Percentiles rank a stretch among this genome's conserved stretches.
Conservation (phyloP, 306 rosid genomes). For the Vachellia collinsii region DNA sequence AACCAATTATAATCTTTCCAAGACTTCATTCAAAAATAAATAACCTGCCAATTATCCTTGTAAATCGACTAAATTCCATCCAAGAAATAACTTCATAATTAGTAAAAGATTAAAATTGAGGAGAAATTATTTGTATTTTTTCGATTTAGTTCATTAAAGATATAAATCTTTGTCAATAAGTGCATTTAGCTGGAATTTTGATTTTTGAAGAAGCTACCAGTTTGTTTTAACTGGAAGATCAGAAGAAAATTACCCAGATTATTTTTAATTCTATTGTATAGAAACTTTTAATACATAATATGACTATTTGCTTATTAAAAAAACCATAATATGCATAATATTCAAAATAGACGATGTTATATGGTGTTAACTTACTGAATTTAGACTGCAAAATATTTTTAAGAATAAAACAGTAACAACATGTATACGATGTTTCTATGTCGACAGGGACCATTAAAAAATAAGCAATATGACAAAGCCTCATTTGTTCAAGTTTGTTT, state of each 20-base stretch:
- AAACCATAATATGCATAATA: background rate
- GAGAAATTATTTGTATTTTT: background rate
- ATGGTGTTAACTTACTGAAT: background rate
- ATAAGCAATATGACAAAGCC: background rate
- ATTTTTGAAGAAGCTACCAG: background rate
- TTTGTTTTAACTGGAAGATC: background rate
- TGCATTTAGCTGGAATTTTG: background rate
- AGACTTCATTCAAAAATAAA: too few relatives aligned
- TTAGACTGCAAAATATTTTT: background rate
- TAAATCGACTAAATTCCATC: too few relatives aligned
- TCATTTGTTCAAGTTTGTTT: background rate
- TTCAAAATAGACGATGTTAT: background rate
- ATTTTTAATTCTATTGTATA: background rate
- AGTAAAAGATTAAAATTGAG: background rate
- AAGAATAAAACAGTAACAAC: background rate
- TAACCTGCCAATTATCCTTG: too few relatives aligned
- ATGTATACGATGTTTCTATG: background rate
- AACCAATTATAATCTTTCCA: too few relatives aligned
- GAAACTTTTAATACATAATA: background rate
- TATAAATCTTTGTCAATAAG: background rate
- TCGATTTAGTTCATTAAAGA: background rate
- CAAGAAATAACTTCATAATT: background rate
- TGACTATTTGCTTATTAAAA: background rate
- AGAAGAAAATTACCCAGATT: background rate
- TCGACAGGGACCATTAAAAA: background rate